These are phyloP conservation scores for Lagenidium sp. DNA, from an alignment of 352 stramenopile genomes.

Conservation along the genomic window DNA sequence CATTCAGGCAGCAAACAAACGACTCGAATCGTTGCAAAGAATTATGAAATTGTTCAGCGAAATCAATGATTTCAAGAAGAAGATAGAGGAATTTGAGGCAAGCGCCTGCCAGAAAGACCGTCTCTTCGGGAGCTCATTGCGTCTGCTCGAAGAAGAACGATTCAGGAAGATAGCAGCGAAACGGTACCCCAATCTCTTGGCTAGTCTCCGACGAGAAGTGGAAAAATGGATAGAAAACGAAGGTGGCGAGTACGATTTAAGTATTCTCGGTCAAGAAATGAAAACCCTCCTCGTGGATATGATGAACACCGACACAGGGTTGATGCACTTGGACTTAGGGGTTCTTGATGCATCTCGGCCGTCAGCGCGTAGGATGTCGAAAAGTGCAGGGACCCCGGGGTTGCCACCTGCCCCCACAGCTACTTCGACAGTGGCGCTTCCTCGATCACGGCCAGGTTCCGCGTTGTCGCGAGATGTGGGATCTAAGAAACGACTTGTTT, in stretches of 20 bases:
- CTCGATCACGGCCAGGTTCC: conserved; percentile 29
- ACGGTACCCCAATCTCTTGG: conserved; percentile 45
- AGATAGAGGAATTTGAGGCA: conserved; percentile 66
- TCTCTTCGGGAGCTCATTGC: conserved; percentile 64
- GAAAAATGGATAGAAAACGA: conserved; percentile 68
- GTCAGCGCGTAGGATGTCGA: conserved; percentile 21
- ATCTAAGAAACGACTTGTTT: conserved; percentile 19
- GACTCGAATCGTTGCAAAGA: conserved; percentile 61
- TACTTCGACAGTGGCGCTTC: conserved; percentile 7
- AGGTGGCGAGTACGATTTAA: conserved; percentile 59
- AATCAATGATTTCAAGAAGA: conserved; percentile 61
- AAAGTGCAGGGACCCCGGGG: conserved; percentile 3
- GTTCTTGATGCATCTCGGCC: conserved; percentile 24
- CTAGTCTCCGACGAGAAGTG: conserved; percentile 50
- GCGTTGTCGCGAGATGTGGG: conserved; percentile 15
- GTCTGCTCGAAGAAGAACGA: conserved; percentile 66
- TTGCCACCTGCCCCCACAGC: neutral
- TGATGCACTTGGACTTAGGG: conserved; percentile 79
- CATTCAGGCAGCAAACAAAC: conserved; percentile 38
- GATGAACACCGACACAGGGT: conserved; percentile 72
- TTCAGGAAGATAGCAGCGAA: conserved; percentile 69
- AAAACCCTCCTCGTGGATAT: conserved; percentile 68
- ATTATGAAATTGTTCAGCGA: conserved; percentile 72
- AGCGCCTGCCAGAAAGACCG: conserved; percentile 66
- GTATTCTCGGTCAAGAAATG: conserved; percentile 60